A percentile compares a stretch with the other conserved stretches of the same genome.
These are phyloP conservation scores for Stephania cephalantha DNA, from an alignment of 164 flowering plant species.

Conservation along the genomic window DNA sequence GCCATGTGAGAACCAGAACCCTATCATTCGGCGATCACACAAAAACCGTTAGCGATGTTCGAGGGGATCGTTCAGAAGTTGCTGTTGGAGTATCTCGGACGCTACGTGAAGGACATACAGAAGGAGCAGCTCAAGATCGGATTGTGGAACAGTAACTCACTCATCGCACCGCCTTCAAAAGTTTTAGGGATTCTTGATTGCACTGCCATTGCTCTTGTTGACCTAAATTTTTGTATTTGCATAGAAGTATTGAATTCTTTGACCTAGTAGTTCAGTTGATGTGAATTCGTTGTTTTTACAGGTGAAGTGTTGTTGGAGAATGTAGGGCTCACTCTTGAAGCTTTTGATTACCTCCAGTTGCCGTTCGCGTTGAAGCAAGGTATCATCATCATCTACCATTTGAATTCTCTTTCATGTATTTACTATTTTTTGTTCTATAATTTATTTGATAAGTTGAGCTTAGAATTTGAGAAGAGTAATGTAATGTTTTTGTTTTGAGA, in stretches of 20 bases:
- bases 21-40: no score
- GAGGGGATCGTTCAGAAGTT: slow-evolving; percentile 70
- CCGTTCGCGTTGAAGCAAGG: slow-evolving; percentile 81
- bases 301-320: slow-evolving; percentile 75
- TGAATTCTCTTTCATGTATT: not conserved
- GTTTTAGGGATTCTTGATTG: not conserved
- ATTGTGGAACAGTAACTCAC: slow-evolving; percentile 56
- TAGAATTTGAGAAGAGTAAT: not conserved
- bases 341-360: slow-evolving; percentile 83
- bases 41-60: slow-evolving; percentile 30
- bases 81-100: slow-evolving; percentile 63
- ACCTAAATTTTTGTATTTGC: not conserved
- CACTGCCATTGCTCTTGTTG: not conserved
- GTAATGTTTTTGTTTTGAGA: not conserved
- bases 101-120: slow-evolving; percentile 67
- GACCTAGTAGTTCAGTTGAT: not conserved
- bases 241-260: not conserved
- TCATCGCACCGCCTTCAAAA: not conserved
- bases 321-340: slow-evolving; percentile 80
- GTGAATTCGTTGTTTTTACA: slow-evolving; percentile 14
- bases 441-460: no score
- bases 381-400: slow-evolving; percentile 11
- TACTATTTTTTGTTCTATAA: no score
- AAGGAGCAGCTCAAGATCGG: slow-evolving; percentile 82
- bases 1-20: no score